Conservation (phyloP, 257 asterid species). For the Gardenia jasminoides region DNA sequence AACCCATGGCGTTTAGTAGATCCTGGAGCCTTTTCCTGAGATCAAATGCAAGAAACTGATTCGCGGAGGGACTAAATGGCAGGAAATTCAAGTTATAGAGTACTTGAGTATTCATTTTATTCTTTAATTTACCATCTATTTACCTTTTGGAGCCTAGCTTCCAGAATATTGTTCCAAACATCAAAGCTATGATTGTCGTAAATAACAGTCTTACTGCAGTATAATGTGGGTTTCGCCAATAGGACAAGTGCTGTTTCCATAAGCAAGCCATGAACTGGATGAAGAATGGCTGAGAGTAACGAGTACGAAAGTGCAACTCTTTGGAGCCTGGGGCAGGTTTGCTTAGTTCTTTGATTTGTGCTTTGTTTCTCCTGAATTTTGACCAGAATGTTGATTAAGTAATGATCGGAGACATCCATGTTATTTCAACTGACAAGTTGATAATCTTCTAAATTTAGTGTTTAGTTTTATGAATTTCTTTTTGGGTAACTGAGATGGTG, state of each 20-base stretch:
- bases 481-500: background rate
- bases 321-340: slow-evolving; percentile 51
- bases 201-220: slow-evolving; percentile 72
- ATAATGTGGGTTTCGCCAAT: slow-evolving; percentile 79
- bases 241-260: slow-evolving; percentile 81
- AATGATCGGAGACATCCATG: background rate
- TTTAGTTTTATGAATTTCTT: background rate
- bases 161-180: slow-evolving; percentile 84
- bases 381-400: background rate
- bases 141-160: slow-evolving; percentile 66
- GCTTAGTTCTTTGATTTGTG: slow-evolving; percentile 58
- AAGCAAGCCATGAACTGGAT: slow-evolving; percentile 76
- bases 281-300: slow-evolving; percentile 60
- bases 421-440: background rate
- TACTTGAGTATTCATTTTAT: background rate
- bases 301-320: slow-evolving; percentile 52
- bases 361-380: slow-evolving; percentile 64
- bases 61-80: background rate
- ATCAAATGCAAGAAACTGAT: background rate
- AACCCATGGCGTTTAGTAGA: slow-evolving; percentile 77
- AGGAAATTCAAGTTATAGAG: too few relatives aligned
- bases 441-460: background rate
- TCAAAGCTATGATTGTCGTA: slow-evolving; percentile 58
- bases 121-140: background rate
- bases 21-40: slow-evolving; percentile 59